Evolutionary conservation across 2,329 filamentous ascomycete genomes (phyloP), one percentile per base, ranked within the genome.

Genomic region (Calcarisporium arbuscula): DNA sequence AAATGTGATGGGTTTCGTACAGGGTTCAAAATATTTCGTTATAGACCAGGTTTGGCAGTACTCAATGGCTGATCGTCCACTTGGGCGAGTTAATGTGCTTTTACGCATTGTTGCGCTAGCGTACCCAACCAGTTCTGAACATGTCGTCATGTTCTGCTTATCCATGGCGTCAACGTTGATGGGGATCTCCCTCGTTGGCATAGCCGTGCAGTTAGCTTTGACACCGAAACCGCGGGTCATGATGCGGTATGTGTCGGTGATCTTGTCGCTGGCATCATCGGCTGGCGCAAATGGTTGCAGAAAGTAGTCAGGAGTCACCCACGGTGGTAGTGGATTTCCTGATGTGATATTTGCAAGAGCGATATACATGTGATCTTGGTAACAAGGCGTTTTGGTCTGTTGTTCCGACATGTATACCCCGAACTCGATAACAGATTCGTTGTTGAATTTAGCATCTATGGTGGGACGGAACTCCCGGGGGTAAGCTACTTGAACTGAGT

Each of bases 261-360:
- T 30, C 4, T 22, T 38, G 17, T 16, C 15, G n/a, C 16, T 11
- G 7, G 8, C 18, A 3, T n/a, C 14, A 17, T 23, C 28, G 11
- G 23, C 10, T n/a, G 25, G 14, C 2, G 23, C 12, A 4, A 54
- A 61, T 0, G 71, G 68, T 0, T 74, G 38, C 28, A 77, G 80
- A 8, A 62, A 68, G 10, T 58, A 61, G 0, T 58, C 43, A 0
- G 50, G 18, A 1, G 70, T 62, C 0, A 66, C 58, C 75, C 76
- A 80, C 0, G 70, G 46, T 0, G 72, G 67, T 0, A 78, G 49
- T 0, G 56, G 42, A 0, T 68, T 72, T 0, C 56, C 54, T 0
- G 48, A 42, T 0, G 63, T 65, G 0, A 65, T 28, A 17, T 78
- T 77, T 0, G 72, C 64, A 33, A 66, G 56, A 0, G 57, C 50